These are phyloP conservation scores for Hymenoscyphus repandus DNA, from an alignment of 2,329 filamentous ascomycete species.

Conservation along the genomic window DNA sequence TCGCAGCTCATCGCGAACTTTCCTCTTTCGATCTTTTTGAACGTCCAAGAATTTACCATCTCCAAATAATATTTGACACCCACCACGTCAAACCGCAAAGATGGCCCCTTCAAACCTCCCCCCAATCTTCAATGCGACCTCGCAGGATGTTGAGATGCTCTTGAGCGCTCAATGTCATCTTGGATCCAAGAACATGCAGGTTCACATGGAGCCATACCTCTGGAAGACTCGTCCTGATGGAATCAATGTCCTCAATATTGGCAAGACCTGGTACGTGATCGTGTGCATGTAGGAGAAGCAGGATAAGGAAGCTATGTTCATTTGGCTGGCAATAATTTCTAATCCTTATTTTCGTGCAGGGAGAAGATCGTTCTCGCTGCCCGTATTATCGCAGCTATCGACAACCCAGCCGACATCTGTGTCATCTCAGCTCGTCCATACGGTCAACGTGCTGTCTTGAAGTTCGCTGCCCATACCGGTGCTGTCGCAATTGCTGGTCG, in stretches of 20 bases:
- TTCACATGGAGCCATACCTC: conserved; percentile 99
- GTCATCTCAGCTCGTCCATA: conserved; percentile 99
- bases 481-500: conserved; percentile 97
- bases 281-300: too few relatives aligned
- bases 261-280: conserved; percentile 90
- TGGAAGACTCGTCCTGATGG: conserved; percentile 99
- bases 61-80: conserved; percentile 33
- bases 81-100: conserved; percentile 53
- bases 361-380: conserved; percentile 99
- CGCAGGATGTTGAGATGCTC: conserved; percentile 99
- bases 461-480: conserved; percentile 98
- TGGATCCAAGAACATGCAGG: conserved; percentile 98
- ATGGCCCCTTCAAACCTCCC: conserved; percentile 96
- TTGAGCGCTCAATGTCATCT: conserved; percentile 95
- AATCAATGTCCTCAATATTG: conserved; percentile 98
- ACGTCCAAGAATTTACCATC: conserved; percentile 23
- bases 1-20: conserved; percentile 37
- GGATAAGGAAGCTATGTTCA: neutral
- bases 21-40: conserved; percentile 11
- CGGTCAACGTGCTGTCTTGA: conserved; percentile 98
- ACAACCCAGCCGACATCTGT: conserved; percentile 99
- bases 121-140: conserved; percentile 89
- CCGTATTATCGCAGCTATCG: conserved; percentile 96
- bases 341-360: conserved; percentile 48
- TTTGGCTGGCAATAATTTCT: conserved; percentile 13